These are phyloP conservation scores for Jackrogersella minutella DNA, from an alignment of 495 filamentous ascomycete species.

Conservation along the genomic window DNA sequence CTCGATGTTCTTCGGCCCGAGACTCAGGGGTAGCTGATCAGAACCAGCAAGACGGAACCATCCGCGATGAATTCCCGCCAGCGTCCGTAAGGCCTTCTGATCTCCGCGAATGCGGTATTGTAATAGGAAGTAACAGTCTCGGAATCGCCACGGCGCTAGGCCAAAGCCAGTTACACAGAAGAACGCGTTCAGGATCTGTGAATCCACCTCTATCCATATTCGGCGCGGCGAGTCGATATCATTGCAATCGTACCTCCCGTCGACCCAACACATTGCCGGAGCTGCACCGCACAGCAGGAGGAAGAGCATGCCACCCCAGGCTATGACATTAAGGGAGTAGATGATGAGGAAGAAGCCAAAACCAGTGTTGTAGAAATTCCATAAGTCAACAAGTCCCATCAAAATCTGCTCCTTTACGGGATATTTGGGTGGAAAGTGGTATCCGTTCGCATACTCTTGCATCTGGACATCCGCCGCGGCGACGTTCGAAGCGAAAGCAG, in stretches of 20 bases:
- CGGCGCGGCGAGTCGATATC: constrained; percentile 75
- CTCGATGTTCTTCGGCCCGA: constrained; percentile 57
- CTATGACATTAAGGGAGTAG: constrained; percentile 82
- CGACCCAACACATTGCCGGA: constrained; percentile 74
- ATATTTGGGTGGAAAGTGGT: constrained; percentile 74
- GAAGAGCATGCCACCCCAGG: constrained; percentile 93
- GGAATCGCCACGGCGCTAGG: constrained; percentile 83
- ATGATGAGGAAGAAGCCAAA: constrained; percentile 76
- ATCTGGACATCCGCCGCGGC: constrained; percentile 29
- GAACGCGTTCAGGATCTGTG: constrained; percentile 81
- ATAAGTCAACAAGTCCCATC: constrained; percentile 63
- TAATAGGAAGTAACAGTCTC: constrained; percentile 76
- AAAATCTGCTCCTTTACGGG: constrained; percentile 66
- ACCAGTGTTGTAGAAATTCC: constrained; percentile 65
- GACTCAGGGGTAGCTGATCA: constrained; percentile 50
- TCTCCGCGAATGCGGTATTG: constrained; percentile 65
- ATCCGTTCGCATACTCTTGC: constrained; percentile 61
- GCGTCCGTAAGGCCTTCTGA: constrained; percentile 61
- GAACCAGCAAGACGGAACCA: constrained; percentile 76
- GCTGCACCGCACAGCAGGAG: constrained; percentile 78
- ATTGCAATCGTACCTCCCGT: constrained; percentile 66
- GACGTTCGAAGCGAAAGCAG: constrained; percentile 23
- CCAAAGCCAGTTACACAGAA: constrained; percentile 91
- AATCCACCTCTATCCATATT: constrained; percentile 86
- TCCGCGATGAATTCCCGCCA: constrained; percentile 70